phyloP scores from a whole-genome alignment of 163 green algal species.

The Scenedesmus sp. region DNA sequence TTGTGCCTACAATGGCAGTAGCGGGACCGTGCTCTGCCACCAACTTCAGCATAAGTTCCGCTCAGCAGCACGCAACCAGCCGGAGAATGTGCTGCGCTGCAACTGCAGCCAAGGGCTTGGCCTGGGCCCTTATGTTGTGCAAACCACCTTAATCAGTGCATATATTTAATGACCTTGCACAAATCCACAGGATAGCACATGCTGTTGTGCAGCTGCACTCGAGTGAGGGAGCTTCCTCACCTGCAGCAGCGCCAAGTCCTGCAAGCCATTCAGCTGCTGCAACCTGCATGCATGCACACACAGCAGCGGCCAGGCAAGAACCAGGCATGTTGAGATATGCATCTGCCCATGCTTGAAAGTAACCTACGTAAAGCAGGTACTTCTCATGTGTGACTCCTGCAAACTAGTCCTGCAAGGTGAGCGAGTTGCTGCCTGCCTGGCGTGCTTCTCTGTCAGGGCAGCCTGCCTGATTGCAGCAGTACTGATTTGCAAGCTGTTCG shows the following conservation, averaged over 20 bases:
- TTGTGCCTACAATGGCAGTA: neutral
- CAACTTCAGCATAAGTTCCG: neutral
- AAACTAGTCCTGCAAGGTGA: neutral
- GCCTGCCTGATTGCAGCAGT: neutral
- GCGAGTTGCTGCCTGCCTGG: neutral
- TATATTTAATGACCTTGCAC: too few relatives aligned
- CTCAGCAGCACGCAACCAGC: neutral
- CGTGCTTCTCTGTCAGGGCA: neutral
- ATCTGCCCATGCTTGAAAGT: neutral
- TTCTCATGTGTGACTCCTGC: neutral
- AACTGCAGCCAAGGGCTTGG: neutral
- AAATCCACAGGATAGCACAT: too few relatives aligned
- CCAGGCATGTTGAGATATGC: neutral
- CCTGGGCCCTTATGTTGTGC: too few relatives aligned
- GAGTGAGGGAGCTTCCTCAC: neutral
- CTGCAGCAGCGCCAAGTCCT: conserved; percentile 14
- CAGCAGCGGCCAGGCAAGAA: neutral
- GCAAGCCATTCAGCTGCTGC: conserved; percentile 47
- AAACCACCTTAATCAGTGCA: too few relatives aligned
- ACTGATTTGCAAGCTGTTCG: neutral
- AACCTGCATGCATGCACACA: neutral
- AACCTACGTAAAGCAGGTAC: neutral
- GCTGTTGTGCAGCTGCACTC: too few relatives aligned
- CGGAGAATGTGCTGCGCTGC: neutral
- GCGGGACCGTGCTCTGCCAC: neutral